Evolutionary conservation across 805 yeast genomes (phyloP).

Genomic region (Myxozyma monticola): DNA sequence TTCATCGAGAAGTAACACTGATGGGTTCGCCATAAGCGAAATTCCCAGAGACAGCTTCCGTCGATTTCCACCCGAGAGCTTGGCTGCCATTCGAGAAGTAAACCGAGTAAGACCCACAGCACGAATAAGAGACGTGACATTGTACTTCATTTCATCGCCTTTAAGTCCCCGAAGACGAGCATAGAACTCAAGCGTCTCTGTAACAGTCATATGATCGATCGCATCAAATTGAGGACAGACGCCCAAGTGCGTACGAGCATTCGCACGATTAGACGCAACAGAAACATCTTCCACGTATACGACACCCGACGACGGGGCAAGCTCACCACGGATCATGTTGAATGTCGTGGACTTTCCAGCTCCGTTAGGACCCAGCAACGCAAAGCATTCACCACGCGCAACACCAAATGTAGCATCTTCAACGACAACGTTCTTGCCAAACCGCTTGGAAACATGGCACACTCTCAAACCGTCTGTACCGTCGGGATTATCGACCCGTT

Average conservation of each 20-base stretch:
- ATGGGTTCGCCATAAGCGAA: constrained; percentile 41
- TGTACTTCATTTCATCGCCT: constrained; percentile 27
- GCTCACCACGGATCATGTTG: constrained; percentile 42
- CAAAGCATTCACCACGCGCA: constrained; percentile 39
- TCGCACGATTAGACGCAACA: constrained; percentile 32
- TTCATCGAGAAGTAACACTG: constrained; percentile 41
- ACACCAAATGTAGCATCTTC: constrained; percentile 41
- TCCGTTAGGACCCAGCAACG: constrained; percentile 42
- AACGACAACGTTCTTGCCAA: constrained; percentile 32
- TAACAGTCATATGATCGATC: constrained; percentile 39
- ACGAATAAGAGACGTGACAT: constrained; percentile 36
- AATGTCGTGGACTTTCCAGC: constrained; percentile 43
- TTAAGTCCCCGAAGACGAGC: constrained; percentile 38
- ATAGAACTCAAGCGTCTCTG: constrained; percentile 37
- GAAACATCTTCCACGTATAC: constrained; percentile 35
- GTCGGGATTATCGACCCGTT: constrained; percentile 28
- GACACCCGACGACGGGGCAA: constrained; percentile 35
- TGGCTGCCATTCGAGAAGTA: constrained; percentile 35
- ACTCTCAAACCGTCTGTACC: constrained; percentile 34
- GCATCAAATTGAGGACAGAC: constrained; percentile 45
- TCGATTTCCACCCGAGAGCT: constrained; percentile 42
- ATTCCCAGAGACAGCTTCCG: constrained; percentile 40
- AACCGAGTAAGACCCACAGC: constrained; percentile 40
- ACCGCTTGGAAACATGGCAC: constrained; percentile 36
- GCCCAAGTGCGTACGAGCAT: constrained; percentile 38